These are phyloP conservation scores for Fremontodendron californicum DNA, from an alignment of 345 rosid genomes.

Conservation along the genomic window DNA sequence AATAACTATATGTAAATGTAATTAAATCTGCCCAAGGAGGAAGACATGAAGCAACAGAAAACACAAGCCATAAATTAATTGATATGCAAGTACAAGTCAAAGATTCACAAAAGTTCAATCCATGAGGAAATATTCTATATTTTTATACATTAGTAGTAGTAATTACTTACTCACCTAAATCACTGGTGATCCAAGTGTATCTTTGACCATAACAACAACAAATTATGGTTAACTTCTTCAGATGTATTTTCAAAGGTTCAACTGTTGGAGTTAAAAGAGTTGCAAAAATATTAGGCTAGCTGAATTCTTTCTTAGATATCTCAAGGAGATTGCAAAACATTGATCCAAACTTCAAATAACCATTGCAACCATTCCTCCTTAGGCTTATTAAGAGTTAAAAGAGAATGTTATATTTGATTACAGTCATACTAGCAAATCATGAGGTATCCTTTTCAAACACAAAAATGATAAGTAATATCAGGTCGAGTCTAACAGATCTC, in stretches of 20 bases:
- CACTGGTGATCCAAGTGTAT: neutral
- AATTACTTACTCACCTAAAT: neutral
- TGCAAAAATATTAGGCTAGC: neutral
- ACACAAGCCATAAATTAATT: neutral
- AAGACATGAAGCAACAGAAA: neutral
- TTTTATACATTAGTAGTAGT: neutral
- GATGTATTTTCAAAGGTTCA: neutral
- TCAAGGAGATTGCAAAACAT: neutral
- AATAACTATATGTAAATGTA: neutral
- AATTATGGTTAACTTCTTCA: neutral
- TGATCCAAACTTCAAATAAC: neutral
- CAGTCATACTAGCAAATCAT: neutral
- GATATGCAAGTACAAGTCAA: neutral
- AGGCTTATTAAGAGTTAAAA: neutral
- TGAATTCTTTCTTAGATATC: neutral
- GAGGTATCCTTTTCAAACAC: neutral
- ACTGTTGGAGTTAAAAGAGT: neutral
- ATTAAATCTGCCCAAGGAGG: neutral
- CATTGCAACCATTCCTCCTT: neutral
- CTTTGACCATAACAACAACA: neutral
- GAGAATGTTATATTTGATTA: neutral
- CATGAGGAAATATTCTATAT: neutral
- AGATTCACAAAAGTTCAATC: neutral
- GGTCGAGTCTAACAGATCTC: neutral
- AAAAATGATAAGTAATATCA: neutral